Evolutionary conservation across 2,329 filamentous ascomycete species (phyloP), one percentile per base, ranked within the genome.

Genomic region (Exserohilum rostratum): DNA sequence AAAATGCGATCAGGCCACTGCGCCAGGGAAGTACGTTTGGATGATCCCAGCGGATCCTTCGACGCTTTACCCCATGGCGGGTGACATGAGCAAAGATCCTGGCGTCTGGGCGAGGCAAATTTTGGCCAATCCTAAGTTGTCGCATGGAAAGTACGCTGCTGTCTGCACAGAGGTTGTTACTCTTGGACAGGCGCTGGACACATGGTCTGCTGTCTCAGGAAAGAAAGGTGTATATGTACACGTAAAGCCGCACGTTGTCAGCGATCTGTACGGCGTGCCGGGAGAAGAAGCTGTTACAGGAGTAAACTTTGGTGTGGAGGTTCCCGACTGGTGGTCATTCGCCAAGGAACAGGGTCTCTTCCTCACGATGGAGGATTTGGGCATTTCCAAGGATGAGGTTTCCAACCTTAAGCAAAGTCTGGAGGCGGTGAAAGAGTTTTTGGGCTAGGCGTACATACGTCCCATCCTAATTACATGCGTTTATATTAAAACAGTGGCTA

Each of bases 101-200:
- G 50, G 50, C 47, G 18, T 52, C 15, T 52, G 50, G 43, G 43
- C 35, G n/a, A 29, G 50, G n/a, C 50, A 52, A n/a, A 42, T 47
- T 34, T 29, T 47, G 15, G 50, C 43, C 22, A 40, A 47, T 34
- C 43, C 50, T 10, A 47, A 42, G 10, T 35, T 47, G 15, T 29
- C 43, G 20, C 50, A 52, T 35, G 44, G 50, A 7, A 47, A 52
- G 13, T 52, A 47, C 22, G 30, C 35, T 10, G 50, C 34, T 33
- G 43, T 47, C 9, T 52, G 50, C 20, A 52, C 43, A 3, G 50
- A 47, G 29, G 43, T 52, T 2, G 13, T 52, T 11, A 22, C 35
- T 17, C 43, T 52, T 3, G 50, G 37, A 42, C 35, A 47, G 15
- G 43, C 15, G 30, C 35, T 47, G n/a, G 15, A 31, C 11, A 35